phyloP scores from a whole-genome alignment of 495 filamentous ascomycete genomes.

The Rhizodiscina lignyota region DNA sequence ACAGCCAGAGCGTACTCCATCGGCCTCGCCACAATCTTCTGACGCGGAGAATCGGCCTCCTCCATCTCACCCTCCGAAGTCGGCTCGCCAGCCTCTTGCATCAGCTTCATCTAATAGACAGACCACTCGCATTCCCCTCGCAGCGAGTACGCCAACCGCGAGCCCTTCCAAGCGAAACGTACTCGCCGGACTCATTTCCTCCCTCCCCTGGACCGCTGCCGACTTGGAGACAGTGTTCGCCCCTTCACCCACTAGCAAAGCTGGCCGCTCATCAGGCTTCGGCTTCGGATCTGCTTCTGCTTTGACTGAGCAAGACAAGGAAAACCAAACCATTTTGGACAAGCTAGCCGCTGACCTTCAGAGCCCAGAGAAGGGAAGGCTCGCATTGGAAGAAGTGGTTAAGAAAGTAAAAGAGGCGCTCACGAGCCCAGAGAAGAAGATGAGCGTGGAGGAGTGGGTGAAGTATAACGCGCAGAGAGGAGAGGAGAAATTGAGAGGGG shows the following conservation, averaged over 20 bases:
- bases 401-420: conserved; percentile 36
- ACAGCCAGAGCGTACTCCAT: conserved; percentile 7
- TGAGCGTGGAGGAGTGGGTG: conserved; percentile 93
- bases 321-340: conserved; percentile 13
- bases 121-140: conserved; percentile 29
- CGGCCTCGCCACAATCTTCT: conserved; percentile 9
- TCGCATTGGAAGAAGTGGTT: conserved; percentile 22
- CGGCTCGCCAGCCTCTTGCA: conserved; percentile 17
- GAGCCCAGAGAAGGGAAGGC: conserved; percentile 4
- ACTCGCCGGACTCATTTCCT: too few relatives aligned
- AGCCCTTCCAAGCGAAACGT: too few relatives aligned
- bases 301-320: conserved; percentile 37
- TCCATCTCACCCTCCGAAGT: too few relatives aligned
- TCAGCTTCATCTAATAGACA: conserved; percentile 1
- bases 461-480: conserved; percentile 58
- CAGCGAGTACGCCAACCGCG: conserved; percentile 46
- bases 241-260: conserved; percentile 12
- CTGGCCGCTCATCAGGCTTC: conserved; percentile 1
- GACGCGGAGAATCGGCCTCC: conserved; percentile 30
- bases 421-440: conserved; percentile 61
- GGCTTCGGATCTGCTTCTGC: conserved; percentile 7
- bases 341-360: background rate
- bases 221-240: conserved; percentile 53
- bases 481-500: conserved; percentile 57
- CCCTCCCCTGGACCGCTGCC: conserved; percentile 51